Evolutionary conservation across 345 rosid species (phyloP).

Genomic region (Geranium rotundifolium): DNA sequence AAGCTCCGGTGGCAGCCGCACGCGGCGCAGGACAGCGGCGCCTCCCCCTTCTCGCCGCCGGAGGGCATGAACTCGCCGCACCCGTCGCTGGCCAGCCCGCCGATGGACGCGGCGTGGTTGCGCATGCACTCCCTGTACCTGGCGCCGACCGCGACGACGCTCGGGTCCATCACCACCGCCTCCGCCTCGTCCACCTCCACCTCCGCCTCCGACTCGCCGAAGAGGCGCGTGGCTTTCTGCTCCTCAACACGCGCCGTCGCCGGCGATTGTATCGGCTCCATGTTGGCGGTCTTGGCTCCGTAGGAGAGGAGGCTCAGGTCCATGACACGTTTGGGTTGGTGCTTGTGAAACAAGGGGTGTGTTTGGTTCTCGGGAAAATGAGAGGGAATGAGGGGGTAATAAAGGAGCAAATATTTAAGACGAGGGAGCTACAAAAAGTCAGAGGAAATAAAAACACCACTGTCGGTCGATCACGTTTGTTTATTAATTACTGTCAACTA

Average conservation of each 20-base stretch:
- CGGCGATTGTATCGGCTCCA: not conserved
- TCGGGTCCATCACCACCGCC: not conserved
- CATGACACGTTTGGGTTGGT: not conserved
- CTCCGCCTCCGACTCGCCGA: not conserved
- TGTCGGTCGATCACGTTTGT: not conserved
- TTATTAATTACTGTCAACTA: not conserved
- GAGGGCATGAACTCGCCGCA: not conserved
- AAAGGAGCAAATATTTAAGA: not conserved
- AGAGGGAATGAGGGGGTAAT: not conserved
- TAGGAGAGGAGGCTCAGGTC: not conserved
- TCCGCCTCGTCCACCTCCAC: not conserved
- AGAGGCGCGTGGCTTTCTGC: not conserved
- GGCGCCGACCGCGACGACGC: not conserved
- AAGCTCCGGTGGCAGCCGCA: not conserved
- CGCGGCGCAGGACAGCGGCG: not conserved
- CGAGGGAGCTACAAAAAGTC: not conserved
- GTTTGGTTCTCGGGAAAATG: not conserved
- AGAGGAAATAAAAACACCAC: not conserved
- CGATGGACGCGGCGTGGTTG: not conserved
- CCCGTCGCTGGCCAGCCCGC: not conserved
- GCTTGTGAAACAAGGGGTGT: not conserved
- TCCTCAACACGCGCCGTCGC: not conserved
- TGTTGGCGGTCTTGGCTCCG: not conserved
- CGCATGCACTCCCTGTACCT: not conserved
- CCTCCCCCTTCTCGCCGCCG: not conserved